A percentile compares a stretch with the other conserved stretches of the same genome.
These are phyloP conservation scores for Xylariaceae sp. DNA, from an alignment of 2,329 filamentous ascomycete genomes.

Conservation along the genomic window DNA sequence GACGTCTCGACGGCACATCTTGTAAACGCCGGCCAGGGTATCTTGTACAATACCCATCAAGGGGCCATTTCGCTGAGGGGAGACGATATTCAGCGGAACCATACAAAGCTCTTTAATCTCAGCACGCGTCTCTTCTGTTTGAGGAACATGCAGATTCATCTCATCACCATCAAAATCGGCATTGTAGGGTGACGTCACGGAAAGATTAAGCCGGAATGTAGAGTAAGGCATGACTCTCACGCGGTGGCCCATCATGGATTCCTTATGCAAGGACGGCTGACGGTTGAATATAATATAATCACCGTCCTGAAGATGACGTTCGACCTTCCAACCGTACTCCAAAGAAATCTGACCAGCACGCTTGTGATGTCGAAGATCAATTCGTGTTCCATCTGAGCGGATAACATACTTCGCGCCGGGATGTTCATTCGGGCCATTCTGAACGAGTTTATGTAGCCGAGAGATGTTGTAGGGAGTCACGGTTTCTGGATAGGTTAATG, in stretches of 20 bases:
- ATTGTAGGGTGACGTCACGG: slow-evolving; percentile 98
- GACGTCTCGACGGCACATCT: slow-evolving; percentile 87
- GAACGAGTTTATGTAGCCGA: slow-evolving; percentile 81
- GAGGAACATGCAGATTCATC: slow-evolving; percentile 99
- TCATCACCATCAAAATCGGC: slow-evolving; percentile 99
- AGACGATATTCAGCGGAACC: slow-evolving; percentile 98
- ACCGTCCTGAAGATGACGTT: slow-evolving; percentile 91
- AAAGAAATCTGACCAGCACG: slow-evolving; percentile 79
- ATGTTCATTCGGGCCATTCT: slow-evolving; percentile 91
- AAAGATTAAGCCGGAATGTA: slow-evolving; percentile 95
- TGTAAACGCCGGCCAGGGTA: slow-evolving; percentile 93
- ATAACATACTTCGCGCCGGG: slow-evolving; percentile 97
- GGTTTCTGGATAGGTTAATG: slow-evolving; percentile 91
- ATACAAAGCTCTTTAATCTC: slow-evolving; percentile 93
- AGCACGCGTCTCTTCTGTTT: slow-evolving; percentile 92
- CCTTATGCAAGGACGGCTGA: slow-evolving; percentile 97
- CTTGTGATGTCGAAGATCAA: slow-evolving; percentile 91
- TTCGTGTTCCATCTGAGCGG: slow-evolving; percentile 85
- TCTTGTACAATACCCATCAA: slow-evolving; percentile 99
- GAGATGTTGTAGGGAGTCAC: slow-evolving; percentile 98
- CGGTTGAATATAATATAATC: slow-evolving; percentile 99
- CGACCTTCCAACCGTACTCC: slow-evolving; percentile 97
- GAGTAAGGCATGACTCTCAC: slow-evolving; percentile 99
- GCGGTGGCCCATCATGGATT: slow-evolving; percentile 99
- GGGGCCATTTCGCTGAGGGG: slow-evolving; percentile 91